A percentile compares a stretch with the other conserved stretches of the same genome.
Evolutionary conservation across 148 eudicot genomes (phyloP).

Genomic region (Diospyros kaki): DNA sequence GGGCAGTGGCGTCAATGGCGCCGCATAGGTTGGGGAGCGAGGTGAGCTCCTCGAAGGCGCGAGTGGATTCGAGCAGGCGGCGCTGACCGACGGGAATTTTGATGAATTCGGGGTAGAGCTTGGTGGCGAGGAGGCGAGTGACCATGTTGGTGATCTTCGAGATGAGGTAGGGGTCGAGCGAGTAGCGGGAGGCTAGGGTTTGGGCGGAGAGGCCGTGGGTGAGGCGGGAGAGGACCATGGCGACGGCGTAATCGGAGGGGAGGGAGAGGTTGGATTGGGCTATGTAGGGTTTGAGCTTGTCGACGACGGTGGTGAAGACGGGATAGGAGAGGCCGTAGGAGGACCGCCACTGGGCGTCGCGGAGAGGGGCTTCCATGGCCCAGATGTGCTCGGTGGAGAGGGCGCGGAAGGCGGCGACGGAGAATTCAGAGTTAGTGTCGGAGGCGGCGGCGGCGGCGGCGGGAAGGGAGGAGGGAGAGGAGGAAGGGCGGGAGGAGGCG

Average conservation of each 20-base stretch:
- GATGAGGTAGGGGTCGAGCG: slow-evolving; percentile 75
- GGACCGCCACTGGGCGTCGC: slow-evolving; percentile 80
- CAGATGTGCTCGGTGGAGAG: slow-evolving; percentile 81
- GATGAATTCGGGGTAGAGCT: slow-evolving; percentile 83
- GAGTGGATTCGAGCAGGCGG: slow-evolving; percentile 60
- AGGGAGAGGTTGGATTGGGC: slow-evolving; percentile 71
- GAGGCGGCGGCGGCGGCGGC: slow-evolving; percentile 26
- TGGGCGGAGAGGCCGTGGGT: slow-evolving; percentile 56
- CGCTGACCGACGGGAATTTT: slow-evolving; percentile 73
- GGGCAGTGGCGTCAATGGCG: slow-evolving; percentile 57
- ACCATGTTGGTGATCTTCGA: slow-evolving; percentile 97
- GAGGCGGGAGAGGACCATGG: slow-evolving; percentile 86
- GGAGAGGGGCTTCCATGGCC: slow-evolving; percentile 76
- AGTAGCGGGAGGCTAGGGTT: slow-evolving; percentile 58
- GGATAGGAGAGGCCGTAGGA: slow-evolving; percentile 82
- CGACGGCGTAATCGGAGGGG: slow-evolving; percentile 90
- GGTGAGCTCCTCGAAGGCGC: slow-evolving; percentile 66
- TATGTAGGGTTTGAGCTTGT: slow-evolving; percentile 73
- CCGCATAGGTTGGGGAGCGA: slow-evolving; percentile 73
- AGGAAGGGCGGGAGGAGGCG: slow-evolving; percentile 15
- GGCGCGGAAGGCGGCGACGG: slow-evolving; percentile 83
- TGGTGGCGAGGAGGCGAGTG: slow-evolving; percentile 78
- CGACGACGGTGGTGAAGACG: slow-evolving; percentile 76
- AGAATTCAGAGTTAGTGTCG: slow-evolving; percentile 43
- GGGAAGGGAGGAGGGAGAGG: slow-evolving; percentile 18